Percentiles rank a stretch among this genome's conserved stretches.
These are phyloP conservation scores for Scortechinia acanthostroma DNA, from an alignment of 2,329 filamentous ascomycete species.

Conservation along the genomic window DNA sequence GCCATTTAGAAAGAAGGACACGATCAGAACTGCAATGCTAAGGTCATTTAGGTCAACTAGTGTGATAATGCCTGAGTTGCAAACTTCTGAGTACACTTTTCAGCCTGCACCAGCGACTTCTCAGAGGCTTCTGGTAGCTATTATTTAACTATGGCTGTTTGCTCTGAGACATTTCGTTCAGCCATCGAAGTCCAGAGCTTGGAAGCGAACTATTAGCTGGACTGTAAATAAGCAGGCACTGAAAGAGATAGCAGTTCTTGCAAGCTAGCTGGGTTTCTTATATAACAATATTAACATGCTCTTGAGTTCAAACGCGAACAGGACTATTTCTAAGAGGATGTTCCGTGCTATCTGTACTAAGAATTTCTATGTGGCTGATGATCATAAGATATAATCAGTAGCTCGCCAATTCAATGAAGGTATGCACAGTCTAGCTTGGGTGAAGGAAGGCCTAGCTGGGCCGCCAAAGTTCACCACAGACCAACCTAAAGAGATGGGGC, in stretches of 20 bases:
- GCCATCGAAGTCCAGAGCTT: neutral
- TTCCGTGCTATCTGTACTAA: neutral
- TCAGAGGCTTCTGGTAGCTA: neutral
- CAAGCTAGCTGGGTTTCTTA: neutral
- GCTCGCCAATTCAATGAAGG: neutral
- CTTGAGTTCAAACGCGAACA: neutral
- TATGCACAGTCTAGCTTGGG: neutral
- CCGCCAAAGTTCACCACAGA: neutral
- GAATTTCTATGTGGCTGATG: neutral
- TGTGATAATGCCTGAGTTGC: neutral
- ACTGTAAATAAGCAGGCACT: too few species aligned
- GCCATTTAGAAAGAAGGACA: neutral
- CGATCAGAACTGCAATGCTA: neutral
- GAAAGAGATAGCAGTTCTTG: neutral
- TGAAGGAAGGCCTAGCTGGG: neutral
- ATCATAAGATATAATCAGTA: neutral
- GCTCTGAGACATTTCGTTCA: conserved; percentile 1
- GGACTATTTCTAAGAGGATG: neutral
- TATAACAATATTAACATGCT: neutral
- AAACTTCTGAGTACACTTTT: neutral
- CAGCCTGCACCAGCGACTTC: neutral
- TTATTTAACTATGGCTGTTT: neutral
- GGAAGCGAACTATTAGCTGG: neutral
- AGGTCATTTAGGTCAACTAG: neutral
- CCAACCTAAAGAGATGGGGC: neutral